phyloP scores from a whole-genome alignment of 2,329 filamentous ascomycete genomes.

The Clarireedia sp. region DNA sequence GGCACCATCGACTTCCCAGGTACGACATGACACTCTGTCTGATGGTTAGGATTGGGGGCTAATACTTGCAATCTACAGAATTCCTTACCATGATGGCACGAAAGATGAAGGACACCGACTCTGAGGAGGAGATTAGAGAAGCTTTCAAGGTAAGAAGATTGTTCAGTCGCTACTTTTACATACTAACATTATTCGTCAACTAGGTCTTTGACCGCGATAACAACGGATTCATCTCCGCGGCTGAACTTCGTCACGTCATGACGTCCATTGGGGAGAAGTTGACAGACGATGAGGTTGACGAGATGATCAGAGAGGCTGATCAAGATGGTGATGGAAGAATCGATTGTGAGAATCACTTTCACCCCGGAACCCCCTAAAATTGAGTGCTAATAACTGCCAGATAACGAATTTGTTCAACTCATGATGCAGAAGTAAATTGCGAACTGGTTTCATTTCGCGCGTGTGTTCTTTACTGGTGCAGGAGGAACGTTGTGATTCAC shows the following conservation, averaged over 20 bases:
- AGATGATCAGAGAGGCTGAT: slow-evolving; percentile 89
- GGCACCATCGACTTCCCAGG: slow-evolving; percentile 87
- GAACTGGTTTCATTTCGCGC: slow-evolving; percentile 11
- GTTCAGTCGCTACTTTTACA: neutral
- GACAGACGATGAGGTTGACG: slow-evolving; percentile 82
- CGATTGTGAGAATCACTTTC: slow-evolving; percentile 58
- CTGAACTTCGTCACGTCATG: slow-evolving; percentile 85
- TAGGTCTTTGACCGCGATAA: slow-evolving; percentile 80
- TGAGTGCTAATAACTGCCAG: slow-evolving; percentile 38
- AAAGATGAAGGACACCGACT: slow-evolving; percentile 92
- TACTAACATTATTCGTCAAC: slow-evolving; percentile 12
- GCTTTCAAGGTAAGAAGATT: slow-evolving; percentile 66
- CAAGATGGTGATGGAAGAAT: slow-evolving; percentile 85
- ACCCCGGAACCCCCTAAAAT: neutral
- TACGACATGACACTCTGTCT: slow-evolving; percentile 36
- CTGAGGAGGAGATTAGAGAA: slow-evolving; percentile 83
- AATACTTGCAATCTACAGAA: slow-evolving; percentile 43
- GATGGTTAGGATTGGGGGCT: slow-evolving; percentile 20
- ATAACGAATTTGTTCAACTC: slow-evolving; percentile 89
- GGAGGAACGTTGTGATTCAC: slow-evolving; percentile 11
- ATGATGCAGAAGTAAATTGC: slow-evolving; percentile 82
- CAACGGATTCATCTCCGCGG: slow-evolving; percentile 85
- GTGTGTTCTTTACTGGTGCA: slow-evolving; percentile 5
- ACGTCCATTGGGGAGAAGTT: slow-evolving; percentile 88
- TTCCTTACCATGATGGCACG: slow-evolving; percentile 91